Percentiles rank a stretch among this genome's conserved stretches.
phyloP scores from a whole-genome alignment of 345 rosid species.

The Anastatica hierochuntica region DNA sequence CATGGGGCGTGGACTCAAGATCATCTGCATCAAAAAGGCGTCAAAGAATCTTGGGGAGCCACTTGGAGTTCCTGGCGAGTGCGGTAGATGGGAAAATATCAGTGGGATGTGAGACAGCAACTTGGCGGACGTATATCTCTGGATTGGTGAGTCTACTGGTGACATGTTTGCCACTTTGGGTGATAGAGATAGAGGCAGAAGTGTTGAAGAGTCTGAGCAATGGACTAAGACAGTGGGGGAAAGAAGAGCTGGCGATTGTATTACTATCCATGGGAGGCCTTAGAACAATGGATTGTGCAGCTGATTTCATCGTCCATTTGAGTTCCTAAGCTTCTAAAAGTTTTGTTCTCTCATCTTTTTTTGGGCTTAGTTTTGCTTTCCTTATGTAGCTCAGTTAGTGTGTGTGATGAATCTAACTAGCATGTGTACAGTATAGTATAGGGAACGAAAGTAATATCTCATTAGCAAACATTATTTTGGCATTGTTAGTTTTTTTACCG shows the following conservation, averaged over 20 bases:
- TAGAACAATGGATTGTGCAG: slow-evolving; percentile 61
- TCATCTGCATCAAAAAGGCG: slow-evolving; percentile 63
- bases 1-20: slow-evolving; percentile 84
- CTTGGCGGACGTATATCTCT: slow-evolving; percentile 63
- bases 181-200: slow-evolving; percentile 61
- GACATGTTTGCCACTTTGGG: slow-evolving; percentile 76
- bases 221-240: slow-evolving; percentile 68
- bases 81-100: slow-evolving; percentile 81
- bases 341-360: too few species aligned
- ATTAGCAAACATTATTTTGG: too few species aligned
- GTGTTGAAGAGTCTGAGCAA: slow-evolving; percentile 69
- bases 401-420: too few species aligned
- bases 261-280: slow-evolving; percentile 75
- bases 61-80: slow-evolving; percentile 76
- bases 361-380: too few species aligned
- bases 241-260: slow-evolving; percentile 66
- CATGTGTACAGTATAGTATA: too few species aligned
- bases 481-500: too few species aligned
- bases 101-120: slow-evolving; percentile 63
- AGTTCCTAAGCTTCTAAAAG: background rate
- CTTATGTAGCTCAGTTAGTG: too few species aligned
- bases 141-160: slow-evolving; percentile 81
- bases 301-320: slow-evolving; percentile 47
- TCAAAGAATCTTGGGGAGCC: slow-evolving; percentile 48
- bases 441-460: too few species aligned